Base-by-base conservation (phyloP, 2,329 filamentous ascomycete species). In the Hymenoscyphus albidus region DNA sequence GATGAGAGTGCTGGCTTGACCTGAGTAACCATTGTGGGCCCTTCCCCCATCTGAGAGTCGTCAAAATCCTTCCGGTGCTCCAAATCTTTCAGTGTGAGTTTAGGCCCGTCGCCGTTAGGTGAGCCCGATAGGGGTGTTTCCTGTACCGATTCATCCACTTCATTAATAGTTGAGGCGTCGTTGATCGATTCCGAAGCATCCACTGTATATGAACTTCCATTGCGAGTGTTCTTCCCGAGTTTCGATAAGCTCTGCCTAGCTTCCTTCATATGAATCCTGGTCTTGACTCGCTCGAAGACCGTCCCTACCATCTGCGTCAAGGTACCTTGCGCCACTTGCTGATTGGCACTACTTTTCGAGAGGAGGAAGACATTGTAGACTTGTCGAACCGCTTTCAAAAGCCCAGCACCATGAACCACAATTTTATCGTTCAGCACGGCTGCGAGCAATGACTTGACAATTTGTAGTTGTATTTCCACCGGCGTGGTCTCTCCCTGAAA, bases 311-410 rank as follows among this genome's bases (percentile, higher is more conserved):
- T 99, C 78, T 99, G 95, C 3, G 94, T 97, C 74, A 99, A 81
- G 3, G 95, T 97, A 2, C 95, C 95, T 77, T 99, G 96, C 1
- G 96, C 96, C 59, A 98, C 92, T 77, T 97, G 93, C 80, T 99
- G 95, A 76, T 98, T 99, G 64, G 92, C 87, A 68, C 90, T 96
- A 69, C 89, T 97, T 75, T 95, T 93, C 70, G 94, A 98, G 60
- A 98, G 86, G 66, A 99, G 83, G 77, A 99, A 99, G 71, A 99
- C 96, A 80, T 99, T 99, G 82, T 99, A 99, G 65, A 97, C 96
- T 78, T 98, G 92, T 71, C 95, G 90, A 69, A 99, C 93, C 62
- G 95, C 94, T 80, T 99, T 99, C 69, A 99, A 83, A 67, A 99
- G 83, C 68, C 95, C 96, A 44, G 95, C 94, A 65, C 95, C 95